Base-by-base conservation (phyloP, 108 stramenopile genomes). In the Skeletonema potamos region DNA sequence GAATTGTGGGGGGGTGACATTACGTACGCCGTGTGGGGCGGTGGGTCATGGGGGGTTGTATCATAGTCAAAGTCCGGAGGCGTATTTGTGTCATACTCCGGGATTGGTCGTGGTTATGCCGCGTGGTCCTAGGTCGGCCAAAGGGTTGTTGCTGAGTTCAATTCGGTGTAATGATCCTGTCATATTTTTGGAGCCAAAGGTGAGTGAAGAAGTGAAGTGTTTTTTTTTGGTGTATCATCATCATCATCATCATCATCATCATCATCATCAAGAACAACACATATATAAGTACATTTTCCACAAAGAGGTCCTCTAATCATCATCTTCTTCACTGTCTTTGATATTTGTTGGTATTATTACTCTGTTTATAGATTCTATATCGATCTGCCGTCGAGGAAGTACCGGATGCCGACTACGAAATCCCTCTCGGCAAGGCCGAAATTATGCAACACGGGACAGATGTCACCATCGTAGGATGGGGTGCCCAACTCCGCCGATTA, bases 101-200 rank as follows among this genome's bases (percentile, higher is more conserved):
- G 98, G 98, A 27, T 60, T 97, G 26, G 92, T 92, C 28, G 93
- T 97, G n/a, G 97, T 95, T 32, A 97, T 98, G 92, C 98, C 98
- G 7, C 82, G 96, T 22, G 85, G 92, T 18, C 97, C 97, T 10
- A 84, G 78, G 34, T 86, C 94, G 58, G 98, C 97, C 27, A 99
- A 99, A 75, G 97, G 98, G 18, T 79, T 99, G 28, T 73, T 99
- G 44, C 74, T 99, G 33, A 76, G 94, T 18, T 85, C 89, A 13
- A 91, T 99, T 70, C 82, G 98, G 26, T 89, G 87, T 48, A 90
- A 88, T 18, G 96, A 99, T 62, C 98, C 98, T 6, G 97, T 98
- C 7, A 70, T 99, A 9, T 99, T 99, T 78, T 83, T 99, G 65
- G 98, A 99, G 79, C 98, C 98, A 43, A 99, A 99, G 81, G 84